These are phyloP conservation scores for Myriosclerotinia curreyana DNA, from an alignment of 2,329 filamentous ascomycete genomes.

Conservation along the genomic window DNA sequence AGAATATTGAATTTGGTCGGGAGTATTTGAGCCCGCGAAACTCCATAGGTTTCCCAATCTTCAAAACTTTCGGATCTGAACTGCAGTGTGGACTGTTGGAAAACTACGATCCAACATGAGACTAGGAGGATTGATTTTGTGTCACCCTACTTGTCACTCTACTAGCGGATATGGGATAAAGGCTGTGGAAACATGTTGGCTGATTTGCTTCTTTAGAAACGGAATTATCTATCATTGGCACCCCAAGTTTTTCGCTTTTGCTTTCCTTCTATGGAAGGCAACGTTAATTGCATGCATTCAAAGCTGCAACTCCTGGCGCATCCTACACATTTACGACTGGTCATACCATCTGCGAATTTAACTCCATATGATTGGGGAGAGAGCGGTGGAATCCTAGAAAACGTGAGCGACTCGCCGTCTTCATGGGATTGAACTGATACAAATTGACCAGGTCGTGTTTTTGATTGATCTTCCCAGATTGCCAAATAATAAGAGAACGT, in stretches of 20 bases:
- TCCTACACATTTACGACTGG: constrained; percentile 68
- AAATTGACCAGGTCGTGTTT: constrained; percentile 13
- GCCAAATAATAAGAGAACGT: constrained; percentile 29
- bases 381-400: constrained; percentile 75
- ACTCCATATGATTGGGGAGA: constrained; percentile 72
- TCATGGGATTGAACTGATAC: constrained; percentile 8
- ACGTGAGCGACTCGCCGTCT: constrained; percentile 49
- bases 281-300: constrained; percentile 80
- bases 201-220: constrained; percentile 43
- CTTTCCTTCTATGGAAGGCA: constrained; percentile 73
- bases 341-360: constrained; percentile 83
- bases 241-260: constrained; percentile 64
- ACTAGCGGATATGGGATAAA: not conserved
- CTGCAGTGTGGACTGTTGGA: not conserved
- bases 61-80: not conserved
- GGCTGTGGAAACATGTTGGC: not conserved
- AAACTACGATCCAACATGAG: not conserved
- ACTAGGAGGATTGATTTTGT: not conserved
- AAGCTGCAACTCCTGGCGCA: constrained; percentile 92
- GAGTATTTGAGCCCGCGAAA: not conserved
- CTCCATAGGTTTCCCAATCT: not conserved
- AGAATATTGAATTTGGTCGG: not conserved
- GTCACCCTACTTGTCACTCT: not conserved
- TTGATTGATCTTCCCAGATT: constrained; percentile 65
- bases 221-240: constrained; percentile 49